These are phyloP conservation scores for Phlebiopsis gigantea DNA, from an alignment of 768 basidiomycete species.

Conservation along the genomic window DNA sequence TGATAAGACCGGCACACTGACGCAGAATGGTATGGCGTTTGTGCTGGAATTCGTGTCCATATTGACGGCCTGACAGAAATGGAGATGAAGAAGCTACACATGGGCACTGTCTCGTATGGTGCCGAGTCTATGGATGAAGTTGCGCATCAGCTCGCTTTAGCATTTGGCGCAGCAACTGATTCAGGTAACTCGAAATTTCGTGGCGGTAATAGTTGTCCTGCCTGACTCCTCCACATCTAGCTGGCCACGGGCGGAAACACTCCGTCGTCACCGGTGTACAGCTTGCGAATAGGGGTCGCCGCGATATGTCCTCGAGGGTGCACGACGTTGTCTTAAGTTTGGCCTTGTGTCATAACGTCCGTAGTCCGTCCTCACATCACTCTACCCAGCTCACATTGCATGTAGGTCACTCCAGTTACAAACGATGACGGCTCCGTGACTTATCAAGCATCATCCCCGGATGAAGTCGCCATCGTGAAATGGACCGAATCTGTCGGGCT, in stretches of 20 bases:
- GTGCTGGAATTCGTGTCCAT: conserved; percentile 3
- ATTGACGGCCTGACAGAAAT: conserved; percentile 57
- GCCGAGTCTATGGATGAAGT: conserved; percentile 99
- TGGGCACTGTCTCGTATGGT: conserved; percentile 98
- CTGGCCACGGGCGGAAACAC: conserved; percentile 7
- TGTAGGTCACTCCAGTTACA: conserved; percentile 87
- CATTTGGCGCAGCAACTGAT: conserved; percentile 69
- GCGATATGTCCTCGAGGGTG: conserved; percentile 93
- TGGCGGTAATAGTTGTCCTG: neutral
- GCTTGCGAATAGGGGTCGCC: conserved; percentile 77
- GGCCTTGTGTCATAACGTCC: conserved; percentile 92
- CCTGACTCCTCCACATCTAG: neutral
- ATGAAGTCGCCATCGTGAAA: conserved; percentile 97
- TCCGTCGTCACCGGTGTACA: conserved; percentile 72
- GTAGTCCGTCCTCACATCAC: conserved; percentile 21
- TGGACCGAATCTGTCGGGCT: conserved; percentile 97
- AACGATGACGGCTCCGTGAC: conserved; percentile 95
- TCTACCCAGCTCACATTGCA: neutral
- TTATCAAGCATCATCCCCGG: conserved; percentile 97
- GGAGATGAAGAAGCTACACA: conserved; percentile 98
- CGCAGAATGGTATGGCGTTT: conserved; percentile 76
- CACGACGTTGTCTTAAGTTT: conserved; percentile 90
- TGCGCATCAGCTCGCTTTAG: conserved; percentile 80
- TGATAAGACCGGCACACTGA: conserved; percentile 97
- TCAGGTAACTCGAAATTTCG: neutral